Evolutionary conservation across 2,329 filamentous ascomycete species (phyloP).

Genomic region (Botrytis deweyae): DNA sequence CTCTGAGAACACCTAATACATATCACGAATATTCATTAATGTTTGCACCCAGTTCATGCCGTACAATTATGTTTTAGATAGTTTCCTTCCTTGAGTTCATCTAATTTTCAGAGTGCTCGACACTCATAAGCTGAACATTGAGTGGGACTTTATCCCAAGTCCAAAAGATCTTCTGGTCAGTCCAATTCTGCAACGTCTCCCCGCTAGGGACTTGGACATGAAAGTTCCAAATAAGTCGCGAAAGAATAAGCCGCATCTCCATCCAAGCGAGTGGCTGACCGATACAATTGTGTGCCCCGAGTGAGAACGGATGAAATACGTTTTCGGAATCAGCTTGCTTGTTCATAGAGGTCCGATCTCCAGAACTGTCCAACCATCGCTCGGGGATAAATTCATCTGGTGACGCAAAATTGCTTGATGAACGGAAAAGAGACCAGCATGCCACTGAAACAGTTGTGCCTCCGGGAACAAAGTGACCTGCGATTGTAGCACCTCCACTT

Average conservation of each 20-base stretch:
- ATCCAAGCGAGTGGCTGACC: background rate
- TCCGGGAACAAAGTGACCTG: background rate
- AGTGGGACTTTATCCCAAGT: background rate
- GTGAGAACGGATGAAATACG: background rate
- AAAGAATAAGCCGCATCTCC: background rate
- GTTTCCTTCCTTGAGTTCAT: no score
- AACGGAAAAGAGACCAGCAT: background rate
- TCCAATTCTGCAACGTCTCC: background rate
- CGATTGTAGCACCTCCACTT: background rate
- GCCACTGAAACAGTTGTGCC: background rate
- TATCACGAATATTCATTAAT: no score
- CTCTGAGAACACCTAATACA: no score
- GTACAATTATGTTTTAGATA: no score
- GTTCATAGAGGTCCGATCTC: background rate
- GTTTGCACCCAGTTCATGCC: no score
- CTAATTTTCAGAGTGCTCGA: no score
- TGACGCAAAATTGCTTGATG: background rate
- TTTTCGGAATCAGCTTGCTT: background rate
- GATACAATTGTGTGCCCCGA: background rate
- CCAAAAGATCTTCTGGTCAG: background rate
- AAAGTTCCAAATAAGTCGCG: background rate
- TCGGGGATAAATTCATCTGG: background rate
- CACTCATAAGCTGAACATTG: background rate
- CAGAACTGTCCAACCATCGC: background rate
- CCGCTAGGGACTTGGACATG: background rate